Percentiles rank a stretch among this genome's conserved stretches.
Evolutionary conservation across 1,139 yeast species (phyloP).

Genomic region (Geotrichum fermentans): DNA sequence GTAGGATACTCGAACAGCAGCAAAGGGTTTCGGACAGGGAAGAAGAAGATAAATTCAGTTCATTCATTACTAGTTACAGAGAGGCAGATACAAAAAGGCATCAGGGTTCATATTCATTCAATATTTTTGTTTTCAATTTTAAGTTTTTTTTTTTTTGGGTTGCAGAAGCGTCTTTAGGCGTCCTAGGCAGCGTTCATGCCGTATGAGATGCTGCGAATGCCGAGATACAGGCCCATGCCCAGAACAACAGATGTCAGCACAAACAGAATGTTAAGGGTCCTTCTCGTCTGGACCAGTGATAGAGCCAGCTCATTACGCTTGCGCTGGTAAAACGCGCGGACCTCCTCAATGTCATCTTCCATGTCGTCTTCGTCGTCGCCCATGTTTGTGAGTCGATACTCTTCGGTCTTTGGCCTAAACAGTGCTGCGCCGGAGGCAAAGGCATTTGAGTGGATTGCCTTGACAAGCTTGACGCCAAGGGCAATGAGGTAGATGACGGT

Average conservation of each 20-base stretch:
- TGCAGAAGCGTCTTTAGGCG: neutral
- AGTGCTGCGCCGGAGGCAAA: neutral
- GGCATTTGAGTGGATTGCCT: neutral
- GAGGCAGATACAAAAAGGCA: too few species aligned
- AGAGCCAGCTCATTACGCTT: neutral
- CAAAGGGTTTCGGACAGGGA: too few species aligned
- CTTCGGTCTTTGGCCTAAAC: neutral
- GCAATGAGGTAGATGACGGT: conserved; percentile 6
- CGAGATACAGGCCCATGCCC: conserved; percentile 9
- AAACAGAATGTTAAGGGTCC: neutral
- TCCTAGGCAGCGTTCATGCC: conserved; percentile 5
- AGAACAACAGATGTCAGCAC: conserved; percentile 1
- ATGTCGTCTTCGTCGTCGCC: conserved; percentile 5
- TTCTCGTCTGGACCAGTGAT: neutral
- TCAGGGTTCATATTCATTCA: too few species aligned
- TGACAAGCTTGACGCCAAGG: conserved; percentile 3
- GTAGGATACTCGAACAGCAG: too few species aligned
- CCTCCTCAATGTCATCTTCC: neutral
- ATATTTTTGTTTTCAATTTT: too few species aligned
- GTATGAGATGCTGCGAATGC: conserved; percentile 4
- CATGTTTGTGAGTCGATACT: conserved; percentile 10
- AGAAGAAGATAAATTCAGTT: neutral
- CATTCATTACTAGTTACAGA: neutral
- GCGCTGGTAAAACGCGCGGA: neutral
- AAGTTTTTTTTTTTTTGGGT: too few species aligned